Evolutionary conservation across 768 basidiomycete genomes (phyloP), one percentile per base, ranked within the genome.

Genomic region (Tricholoma sp.): DNA sequence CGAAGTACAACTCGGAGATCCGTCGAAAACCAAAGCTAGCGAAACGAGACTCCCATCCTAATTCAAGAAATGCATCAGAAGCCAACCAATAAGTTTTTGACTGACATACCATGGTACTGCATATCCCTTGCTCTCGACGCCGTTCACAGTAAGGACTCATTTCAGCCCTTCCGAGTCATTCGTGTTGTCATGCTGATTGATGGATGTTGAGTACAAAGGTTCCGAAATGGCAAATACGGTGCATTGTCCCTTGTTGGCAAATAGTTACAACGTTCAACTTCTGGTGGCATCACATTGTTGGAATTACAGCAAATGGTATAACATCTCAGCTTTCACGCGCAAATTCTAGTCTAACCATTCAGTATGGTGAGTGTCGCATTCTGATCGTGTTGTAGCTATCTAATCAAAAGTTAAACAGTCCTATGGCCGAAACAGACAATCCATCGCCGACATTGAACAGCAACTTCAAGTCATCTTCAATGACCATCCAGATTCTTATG

Each of bases 381-480:
- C 8, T n/a, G 3, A 11, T 45, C 6, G 17, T 42, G 36, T 33
- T 42, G 2, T 6, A 29, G 39, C 31, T 17, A 15, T 49, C 49
- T 51, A 44, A 57, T 20, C n/a, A 7, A 36, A 15, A 39, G 37
- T 34, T 36, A 64, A 61, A 53, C 63, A 36, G 64, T 24, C 64
- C 50, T 74, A 77, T 60, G 86, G 85, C 54, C 78, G 89, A 58
- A 82, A 80, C 71, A 79, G 86, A 66, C 82, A 89, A 66, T 89
- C 87, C 41, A 77, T 89, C 45, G 78, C 76, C 53, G 84, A 86
- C 71, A 85, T 91, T 57, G 83, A 90, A 66, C 76, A 80, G 60
- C 80, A 85, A 64, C 81, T 91, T 32, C 68, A 83, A 67, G 76
- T 78, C 54, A 81, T 92, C 59, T 90, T 92, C 66, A 72, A 76